Base-by-base conservation (phyloP, 805 yeast species). In the Pichia pseudocactophila region DNA sequence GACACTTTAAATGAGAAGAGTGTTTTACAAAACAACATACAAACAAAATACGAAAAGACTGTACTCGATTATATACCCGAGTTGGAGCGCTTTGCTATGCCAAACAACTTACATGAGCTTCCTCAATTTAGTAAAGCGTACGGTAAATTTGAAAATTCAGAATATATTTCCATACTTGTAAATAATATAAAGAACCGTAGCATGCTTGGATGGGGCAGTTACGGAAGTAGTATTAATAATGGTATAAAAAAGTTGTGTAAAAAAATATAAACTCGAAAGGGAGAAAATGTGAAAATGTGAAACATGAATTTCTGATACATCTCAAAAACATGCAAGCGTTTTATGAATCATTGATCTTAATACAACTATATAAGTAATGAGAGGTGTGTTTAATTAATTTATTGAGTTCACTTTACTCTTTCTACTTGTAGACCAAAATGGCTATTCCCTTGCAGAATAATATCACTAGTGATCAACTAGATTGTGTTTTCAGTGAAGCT, bases 1-100 rank as follows among this genome's bases (percentile, higher is more conserved):
- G 63, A 59, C 45, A 46, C 40, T 17, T 19, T 6, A 1, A 32
- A 38, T 25, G 9, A n/a, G 18, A 16, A 12, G 13, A 16, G 16
- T 11, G 15, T 16, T 15, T 22, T 27, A 12, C 26, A 36, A 7
- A 46, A 40, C 17, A 30, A 36, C 4, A 11, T 42, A 8, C 20
- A 32, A 19, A 31, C 17, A 8, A 10, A 19, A 11, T 30, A 34
- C 28, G 38, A 43, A 17, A 30, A 40, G n/a, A 44, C 47, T 1
- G 37, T 44, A n/a, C 17, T 41, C 3, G 42, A 37, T 15, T 47
- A 41, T 33, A 11, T 42, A 11, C 48, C 50, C 2, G 33, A 44
- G 10, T 34, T 47, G 13, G 40, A 42, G 19, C 4, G 26, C 9
- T 18, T 10, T 13, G 39, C 45, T 2, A n/a, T 30, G 12, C 28